Evolutionary conservation across 164 flowering plant genomes (phyloP).

Genomic region (Saururus chinensis): DNA sequence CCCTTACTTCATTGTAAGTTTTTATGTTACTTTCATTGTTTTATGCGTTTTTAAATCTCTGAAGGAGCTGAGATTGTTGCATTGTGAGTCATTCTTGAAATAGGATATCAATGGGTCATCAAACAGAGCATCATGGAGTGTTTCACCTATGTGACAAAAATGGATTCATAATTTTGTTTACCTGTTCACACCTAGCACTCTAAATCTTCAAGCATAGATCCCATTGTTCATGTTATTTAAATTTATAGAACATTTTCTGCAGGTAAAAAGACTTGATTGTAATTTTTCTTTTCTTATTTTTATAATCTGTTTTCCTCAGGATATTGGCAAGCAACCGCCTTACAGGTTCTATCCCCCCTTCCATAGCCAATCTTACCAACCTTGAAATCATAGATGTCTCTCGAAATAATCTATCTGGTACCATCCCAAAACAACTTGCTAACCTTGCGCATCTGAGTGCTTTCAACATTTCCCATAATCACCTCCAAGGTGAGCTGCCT

Average conservation of each 20-base stretch:
- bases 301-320: constrained; percentile 28
- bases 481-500: constrained; percentile 84
- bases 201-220: background rate
- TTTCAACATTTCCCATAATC: constrained; percentile 78
- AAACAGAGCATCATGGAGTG: too few relatives aligned
- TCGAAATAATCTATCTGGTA: constrained; percentile 58
- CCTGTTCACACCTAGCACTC: too few relatives aligned
- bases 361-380: constrained; percentile 43
- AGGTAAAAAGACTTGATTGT: background rate
- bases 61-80: too few relatives aligned
- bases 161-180: too few relatives aligned
- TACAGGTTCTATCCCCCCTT: constrained; percentile 51
- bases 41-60: background rate
- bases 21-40: background rate
- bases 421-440: constrained; percentile 67
- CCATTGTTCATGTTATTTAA: background rate
- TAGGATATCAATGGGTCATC: too few relatives aligned
- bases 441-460: constrained; percentile 57
- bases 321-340: constrained; percentile 56
- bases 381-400: constrained; percentile 67
- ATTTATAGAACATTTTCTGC: too few relatives aligned
- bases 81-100: background rate
- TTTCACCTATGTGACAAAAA: too few relatives aligned
- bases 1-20: constrained; percentile 57
- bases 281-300: background rate